Evolutionary conservation across 1,139 yeast genomes (phyloP).

Genomic region (Suhomyces kunorum): DNA sequence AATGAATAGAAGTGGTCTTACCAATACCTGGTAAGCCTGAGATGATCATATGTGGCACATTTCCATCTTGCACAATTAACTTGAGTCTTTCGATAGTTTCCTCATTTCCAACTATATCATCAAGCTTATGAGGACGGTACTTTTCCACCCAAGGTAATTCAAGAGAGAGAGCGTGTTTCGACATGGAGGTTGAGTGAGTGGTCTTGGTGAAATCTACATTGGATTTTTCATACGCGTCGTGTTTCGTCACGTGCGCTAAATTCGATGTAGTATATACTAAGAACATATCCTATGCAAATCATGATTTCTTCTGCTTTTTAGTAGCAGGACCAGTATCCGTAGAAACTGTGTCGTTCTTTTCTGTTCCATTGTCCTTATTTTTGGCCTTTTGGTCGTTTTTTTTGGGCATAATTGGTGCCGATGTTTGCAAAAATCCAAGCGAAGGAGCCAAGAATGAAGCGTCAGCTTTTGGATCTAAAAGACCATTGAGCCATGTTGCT

Average conservation of each 20-base stretch:
- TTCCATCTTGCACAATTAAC: slow-evolving; percentile 87
- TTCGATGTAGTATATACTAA: background rate
- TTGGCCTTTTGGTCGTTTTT: slow-evolving; percentile 27
- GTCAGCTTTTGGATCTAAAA: slow-evolving; percentile 22
- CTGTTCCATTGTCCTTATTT: slow-evolving; percentile 7
- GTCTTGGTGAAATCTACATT: background rate
- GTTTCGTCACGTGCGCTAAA: slow-evolving; percentile 1
- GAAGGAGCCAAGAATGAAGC: slow-evolving; percentile 31
- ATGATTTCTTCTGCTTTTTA: slow-evolving; percentile 1
- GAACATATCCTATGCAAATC: background rate
- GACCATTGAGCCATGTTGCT: slow-evolving; percentile 47
- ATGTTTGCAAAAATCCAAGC: slow-evolving; percentile 40
- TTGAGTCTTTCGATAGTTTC: slow-evolving; percentile 85
- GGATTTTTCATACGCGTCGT: slow-evolving; percentile 7
- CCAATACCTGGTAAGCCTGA: slow-evolving; percentile 97
- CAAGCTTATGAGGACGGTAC: slow-evolving; percentile 76
- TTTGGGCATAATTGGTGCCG: slow-evolving; percentile 39
- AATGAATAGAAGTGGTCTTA: slow-evolving; percentile 89
- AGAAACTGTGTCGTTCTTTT: background rate
- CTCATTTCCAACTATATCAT: slow-evolving; percentile 89
- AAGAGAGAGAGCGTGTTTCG: slow-evolving; percentile 29
- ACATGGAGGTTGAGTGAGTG: too few relatives aligned
- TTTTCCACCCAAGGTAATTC: slow-evolving; percentile 85
- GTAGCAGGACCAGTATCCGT: background rate
- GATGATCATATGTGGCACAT: slow-evolving; percentile 94